Conservation (phyloP, 495 filamentous ascomycete genomes). For the Penicillium odoratum region DNA sequence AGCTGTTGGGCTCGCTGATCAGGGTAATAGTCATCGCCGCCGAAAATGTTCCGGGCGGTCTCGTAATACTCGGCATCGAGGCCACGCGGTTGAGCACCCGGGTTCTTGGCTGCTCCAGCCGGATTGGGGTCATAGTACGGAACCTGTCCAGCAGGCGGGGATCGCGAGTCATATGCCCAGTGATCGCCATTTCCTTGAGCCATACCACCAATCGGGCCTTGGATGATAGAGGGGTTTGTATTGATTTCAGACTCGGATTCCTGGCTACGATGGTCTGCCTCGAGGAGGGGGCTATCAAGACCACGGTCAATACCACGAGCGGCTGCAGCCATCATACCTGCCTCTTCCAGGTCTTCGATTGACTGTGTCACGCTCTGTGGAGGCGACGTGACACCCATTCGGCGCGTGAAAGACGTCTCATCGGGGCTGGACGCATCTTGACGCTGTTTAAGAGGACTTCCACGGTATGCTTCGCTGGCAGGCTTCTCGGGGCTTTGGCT, state of each 20-base stretch:
- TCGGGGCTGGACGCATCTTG: conserved; percentile 43
- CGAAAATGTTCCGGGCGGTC: conserved; percentile 39
- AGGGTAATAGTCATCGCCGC: conserved; percentile 36
- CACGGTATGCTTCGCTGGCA: conserved; percentile 23
- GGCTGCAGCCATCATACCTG: conserved; percentile 61
- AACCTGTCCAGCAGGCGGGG: conserved; percentile 45
- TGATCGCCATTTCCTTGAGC: conserved; percentile 48
- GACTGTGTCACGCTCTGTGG: conserved; percentile 73
- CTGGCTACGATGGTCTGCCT: conserved; percentile 49
- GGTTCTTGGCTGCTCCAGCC: conserved; percentile 35
- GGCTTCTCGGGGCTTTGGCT: conserved; percentile 26
- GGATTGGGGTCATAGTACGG: conserved; percentile 44
- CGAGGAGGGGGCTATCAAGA: conserved; percentile 52
- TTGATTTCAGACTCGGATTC: conserved; percentile 63
- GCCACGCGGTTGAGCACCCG: conserved; percentile 28
- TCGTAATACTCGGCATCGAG: conserved; percentile 43
- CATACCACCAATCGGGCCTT: conserved; percentile 62
- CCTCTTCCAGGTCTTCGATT: conserved; percentile 52
- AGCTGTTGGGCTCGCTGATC: conserved; percentile 36
- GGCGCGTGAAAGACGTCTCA: conserved; percentile 45
- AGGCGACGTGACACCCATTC: conserved; percentile 62
- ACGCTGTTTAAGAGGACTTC: conserved; percentile 48
- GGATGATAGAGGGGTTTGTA: conserved; percentile 76
- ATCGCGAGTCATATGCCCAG: conserved; percentile 54
- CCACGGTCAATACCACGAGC: conserved; percentile 61